Percentiles rank a stretch among this genome's conserved stretches.
Evolutionary conservation across 176 grass and related monocot species (phyloP).

Genomic region (Canna indica): DNA sequence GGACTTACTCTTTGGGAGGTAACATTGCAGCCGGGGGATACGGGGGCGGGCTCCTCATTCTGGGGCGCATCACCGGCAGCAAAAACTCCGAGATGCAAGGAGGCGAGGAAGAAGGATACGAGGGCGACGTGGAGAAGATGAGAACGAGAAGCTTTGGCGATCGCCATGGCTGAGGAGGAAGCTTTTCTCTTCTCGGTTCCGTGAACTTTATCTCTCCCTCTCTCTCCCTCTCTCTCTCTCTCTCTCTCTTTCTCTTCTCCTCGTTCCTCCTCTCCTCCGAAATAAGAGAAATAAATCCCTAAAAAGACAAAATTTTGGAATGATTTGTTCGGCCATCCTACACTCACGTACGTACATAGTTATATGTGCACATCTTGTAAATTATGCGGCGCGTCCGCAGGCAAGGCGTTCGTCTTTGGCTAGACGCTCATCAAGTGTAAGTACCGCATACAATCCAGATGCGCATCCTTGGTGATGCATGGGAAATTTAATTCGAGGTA

Average conservation of each 20-base stretch:
- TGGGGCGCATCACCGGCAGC: slow-evolving; percentile 24
- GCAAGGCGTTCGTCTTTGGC: no score
- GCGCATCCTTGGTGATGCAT: no score
- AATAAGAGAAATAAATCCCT: no score
- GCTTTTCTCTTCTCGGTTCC: neutral
- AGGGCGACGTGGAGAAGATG: slow-evolving; percentile 23
- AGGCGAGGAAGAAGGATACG: slow-evolving; percentile 16
- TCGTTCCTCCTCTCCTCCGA: neutral
- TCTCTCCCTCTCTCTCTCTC: neutral
- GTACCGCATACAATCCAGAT: no score
- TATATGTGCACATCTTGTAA: no score
- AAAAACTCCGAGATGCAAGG: slow-evolving; percentile 13
- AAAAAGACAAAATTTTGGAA: no score
- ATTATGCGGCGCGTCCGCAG: no score
- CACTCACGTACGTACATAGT: no score
- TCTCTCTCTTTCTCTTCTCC: neutral
- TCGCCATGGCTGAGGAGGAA: slow-evolving; percentile 27
- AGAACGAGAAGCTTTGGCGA: slow-evolving; percentile 15
- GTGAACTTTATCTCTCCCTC: no score
- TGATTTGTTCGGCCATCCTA: no score
- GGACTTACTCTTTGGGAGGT: slow-evolving; percentile 42
- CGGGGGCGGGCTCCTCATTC: slow-evolving; percentile 39
- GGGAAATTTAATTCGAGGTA: no score
- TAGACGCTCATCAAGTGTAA: no score
- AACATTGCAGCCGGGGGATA: slow-evolving; percentile 55